phyloP scores from a whole-genome alignment of 768 basidiomycete genomes.

The Rhodotorula toruloides region DNA sequence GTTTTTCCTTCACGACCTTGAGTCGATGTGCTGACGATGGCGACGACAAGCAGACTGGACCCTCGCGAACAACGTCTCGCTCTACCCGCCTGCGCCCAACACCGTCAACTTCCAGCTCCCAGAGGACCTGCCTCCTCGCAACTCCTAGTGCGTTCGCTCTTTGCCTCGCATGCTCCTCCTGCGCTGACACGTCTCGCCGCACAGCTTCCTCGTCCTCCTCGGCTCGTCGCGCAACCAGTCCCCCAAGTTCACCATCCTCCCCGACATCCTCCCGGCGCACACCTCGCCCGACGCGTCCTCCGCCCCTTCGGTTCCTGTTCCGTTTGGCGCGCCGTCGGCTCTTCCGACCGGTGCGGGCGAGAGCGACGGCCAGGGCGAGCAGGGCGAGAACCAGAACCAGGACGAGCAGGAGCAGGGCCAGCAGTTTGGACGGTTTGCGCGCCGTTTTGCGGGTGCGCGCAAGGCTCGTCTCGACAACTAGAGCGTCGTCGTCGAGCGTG shows the following conservation, averaged over 20 bases:
- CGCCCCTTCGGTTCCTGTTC: not conserved
- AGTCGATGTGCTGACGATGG: not conserved
- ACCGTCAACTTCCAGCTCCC: slow-evolving; percentile 11
- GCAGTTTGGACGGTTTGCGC: not conserved
- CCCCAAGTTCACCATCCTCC: not conserved
- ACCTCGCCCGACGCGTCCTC: not conserved
- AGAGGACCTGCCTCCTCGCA: slow-evolving; percentile 1
- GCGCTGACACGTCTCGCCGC: rapidly evolving
- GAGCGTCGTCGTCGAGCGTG: too few species aligned
- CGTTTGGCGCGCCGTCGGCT: not conserved
- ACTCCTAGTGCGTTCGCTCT: slow-evolving; percentile 3
- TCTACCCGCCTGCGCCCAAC: slow-evolving; percentile 1
- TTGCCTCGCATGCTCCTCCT: not conserved
- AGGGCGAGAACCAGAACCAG: not conserved
- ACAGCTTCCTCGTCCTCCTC: slow-evolving; percentile 29
- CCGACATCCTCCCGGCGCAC: slow-evolving; percentile 2
- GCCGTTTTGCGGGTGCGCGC: not conserved
- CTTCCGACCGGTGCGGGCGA: not conserved
- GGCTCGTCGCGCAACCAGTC: slow-evolving; percentile 15
- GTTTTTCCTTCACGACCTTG: too few species aligned
- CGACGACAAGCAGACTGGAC: not conserved
- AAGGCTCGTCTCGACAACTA: slow-evolving; percentile 4
- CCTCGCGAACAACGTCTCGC: slow-evolving; percentile 6
- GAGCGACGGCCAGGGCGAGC: not conserved
- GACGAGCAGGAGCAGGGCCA: not conserved